Conservation (phyloP, 495 filamentous ascomycete species). For the Penicillium diatomitis region DNA sequence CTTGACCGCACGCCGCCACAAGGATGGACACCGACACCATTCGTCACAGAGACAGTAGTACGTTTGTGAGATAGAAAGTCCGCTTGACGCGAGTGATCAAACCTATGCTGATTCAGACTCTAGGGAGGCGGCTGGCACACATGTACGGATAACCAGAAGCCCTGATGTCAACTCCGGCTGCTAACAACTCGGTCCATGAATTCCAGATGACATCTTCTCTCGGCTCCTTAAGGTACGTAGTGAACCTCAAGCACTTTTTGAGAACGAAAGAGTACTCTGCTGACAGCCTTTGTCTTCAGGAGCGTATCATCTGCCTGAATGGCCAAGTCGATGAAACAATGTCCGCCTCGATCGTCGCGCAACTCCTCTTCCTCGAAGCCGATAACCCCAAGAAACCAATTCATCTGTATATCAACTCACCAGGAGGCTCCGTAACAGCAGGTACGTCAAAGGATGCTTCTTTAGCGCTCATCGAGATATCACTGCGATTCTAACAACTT, state of each 20-base stretch:
- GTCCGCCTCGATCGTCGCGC: conserved; percentile 85
- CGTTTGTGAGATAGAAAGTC: conserved; percentile 19
- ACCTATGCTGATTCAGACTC: not conserved
- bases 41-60: conserved; percentile 76
- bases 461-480: not conserved
- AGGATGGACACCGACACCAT: conserved; percentile 58
- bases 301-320: conserved; percentile 93
- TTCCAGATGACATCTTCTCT: conserved; percentile 74
- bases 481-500: not conserved
- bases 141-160: conserved; percentile 41
- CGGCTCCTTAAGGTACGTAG: conserved; percentile 58
- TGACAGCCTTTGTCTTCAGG: conserved; percentile 32
- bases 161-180: too few species aligned
- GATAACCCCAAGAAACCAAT: conserved; percentile 91
- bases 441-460: conserved; percentile 24
- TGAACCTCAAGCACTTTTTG: not conserved
- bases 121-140: conserved; percentile 87
- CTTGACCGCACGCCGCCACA: conserved; percentile 36
- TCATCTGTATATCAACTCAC: conserved; percentile 94
- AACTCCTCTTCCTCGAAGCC: conserved; percentile 96
- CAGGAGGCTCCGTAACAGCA: conserved; percentile 90
- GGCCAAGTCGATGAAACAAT: conserved; percentile 81
- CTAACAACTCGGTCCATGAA: conserved; percentile 12
- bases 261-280: too few species aligned
- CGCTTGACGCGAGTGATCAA: conserved; percentile 19